Evolutionary conservation across 805 yeast species (phyloP).

Genomic region (Wickerhamomyces silvicola): DNA sequence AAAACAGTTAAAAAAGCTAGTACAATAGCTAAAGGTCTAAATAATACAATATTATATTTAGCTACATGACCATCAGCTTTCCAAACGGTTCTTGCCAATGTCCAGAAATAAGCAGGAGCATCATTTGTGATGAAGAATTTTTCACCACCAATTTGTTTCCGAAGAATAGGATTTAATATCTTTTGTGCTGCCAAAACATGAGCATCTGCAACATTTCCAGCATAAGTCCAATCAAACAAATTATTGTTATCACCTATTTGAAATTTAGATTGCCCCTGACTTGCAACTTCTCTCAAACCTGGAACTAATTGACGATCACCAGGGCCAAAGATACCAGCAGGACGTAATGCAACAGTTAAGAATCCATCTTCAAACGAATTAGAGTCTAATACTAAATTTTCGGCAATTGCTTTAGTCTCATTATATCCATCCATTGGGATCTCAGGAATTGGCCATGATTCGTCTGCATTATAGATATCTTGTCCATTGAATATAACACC

Average conservation of each 20-base stretch:
- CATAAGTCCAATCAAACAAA: conserved; percentile 94
- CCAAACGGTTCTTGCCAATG: conserved; percentile 95
- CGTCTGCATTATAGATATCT: conserved; percentile 88
- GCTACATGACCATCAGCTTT: conserved; percentile 89
- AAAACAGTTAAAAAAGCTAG: conserved; percentile 80
- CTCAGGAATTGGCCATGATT: conserved; percentile 86
- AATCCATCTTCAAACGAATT: conserved; percentile 52
- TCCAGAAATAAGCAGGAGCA: conserved; percentile 94
- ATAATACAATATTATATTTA: conserved; percentile 57
- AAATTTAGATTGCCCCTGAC: conserved; percentile 79
- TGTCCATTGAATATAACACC: conserved; percentile 97
- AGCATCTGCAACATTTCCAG: conserved; percentile 96
- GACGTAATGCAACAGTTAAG: conserved; percentile 81
- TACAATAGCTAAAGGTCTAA: conserved; percentile 68
- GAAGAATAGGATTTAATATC: conserved; percentile 42
- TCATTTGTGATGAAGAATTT: conserved; percentile 89
- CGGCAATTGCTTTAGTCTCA: conserved; percentile 91
- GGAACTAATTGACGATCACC: conserved; percentile 97
- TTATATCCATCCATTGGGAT: conserved; percentile 96
- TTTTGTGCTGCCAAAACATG: conserved; percentile 89
- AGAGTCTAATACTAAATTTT: conserved; percentile 68
- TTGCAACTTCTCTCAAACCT: conserved; percentile 77
- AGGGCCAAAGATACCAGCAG: conserved; percentile 98
- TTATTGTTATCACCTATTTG: conserved; percentile 94
- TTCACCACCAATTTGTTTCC: conserved; percentile 65